Evolutionary conservation across 345 rosid genomes (phyloP).

Genomic region (Lepidium sativum): DNA sequence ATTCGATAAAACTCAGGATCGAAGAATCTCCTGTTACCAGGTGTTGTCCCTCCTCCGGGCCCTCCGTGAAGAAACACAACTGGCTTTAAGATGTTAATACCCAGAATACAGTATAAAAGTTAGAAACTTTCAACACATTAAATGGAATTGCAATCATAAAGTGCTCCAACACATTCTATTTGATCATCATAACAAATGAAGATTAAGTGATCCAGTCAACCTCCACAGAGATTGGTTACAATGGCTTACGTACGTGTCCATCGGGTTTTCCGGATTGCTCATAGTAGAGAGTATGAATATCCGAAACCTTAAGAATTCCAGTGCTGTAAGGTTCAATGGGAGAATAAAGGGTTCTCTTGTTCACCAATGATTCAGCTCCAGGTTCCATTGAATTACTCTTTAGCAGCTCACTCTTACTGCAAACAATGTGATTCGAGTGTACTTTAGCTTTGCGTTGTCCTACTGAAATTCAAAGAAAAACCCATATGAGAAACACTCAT

Average conservation of each 20-base stretch:
- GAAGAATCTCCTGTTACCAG: constrained; percentile 72
- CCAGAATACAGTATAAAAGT: not conserved
- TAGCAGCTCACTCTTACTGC: constrained; percentile 25
- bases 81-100: constrained; percentile 47
- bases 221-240: constrained; percentile 3
- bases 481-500: not conserved
- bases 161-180: not conserved
- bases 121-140: not conserved
- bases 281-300: constrained; percentile 63
- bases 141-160: not conserved
- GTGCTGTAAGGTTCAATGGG: constrained; percentile 57
- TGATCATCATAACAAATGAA: not conserved
- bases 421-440: not conserved
- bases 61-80: constrained; percentile 95
- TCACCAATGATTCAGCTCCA: constrained; percentile 25
- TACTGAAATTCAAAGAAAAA: not conserved
- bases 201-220: not conserved
- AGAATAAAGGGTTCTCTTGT: constrained; percentile 47
- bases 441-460: not conserved
- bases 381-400: constrained; percentile 37
- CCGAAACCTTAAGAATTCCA: constrained; percentile 76
- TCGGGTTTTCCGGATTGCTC: constrained; percentile 91
- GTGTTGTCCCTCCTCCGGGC: constrained; percentile 93
- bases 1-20: constrained; percentile 80
- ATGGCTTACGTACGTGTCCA: constrained; percentile 57